These are phyloP conservation scores for Calonectria montana DNA, from an alignment of 2,329 filamentous ascomycete genomes.

Conservation along the genomic window DNA sequence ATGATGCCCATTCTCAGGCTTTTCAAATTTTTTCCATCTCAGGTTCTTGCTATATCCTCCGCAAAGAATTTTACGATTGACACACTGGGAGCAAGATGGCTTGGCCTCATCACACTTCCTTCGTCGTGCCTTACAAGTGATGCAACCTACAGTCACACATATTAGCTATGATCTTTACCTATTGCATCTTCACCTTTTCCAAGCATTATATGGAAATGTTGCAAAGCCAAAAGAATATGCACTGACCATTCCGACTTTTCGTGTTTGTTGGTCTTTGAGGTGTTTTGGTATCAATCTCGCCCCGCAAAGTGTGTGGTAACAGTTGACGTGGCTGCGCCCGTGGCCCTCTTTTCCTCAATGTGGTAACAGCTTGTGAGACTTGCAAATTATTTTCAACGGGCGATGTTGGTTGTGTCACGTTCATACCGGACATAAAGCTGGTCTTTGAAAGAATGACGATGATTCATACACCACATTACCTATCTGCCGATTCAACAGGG, in stretches of 20 bases:
- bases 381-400: neutral
- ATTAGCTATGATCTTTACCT: neutral
- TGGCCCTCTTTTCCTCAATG: neutral
- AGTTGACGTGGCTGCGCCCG: neutral
- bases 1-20: neutral
- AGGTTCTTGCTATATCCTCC: slow-evolving; percentile 24
- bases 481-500: neutral
- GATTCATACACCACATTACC: neutral
- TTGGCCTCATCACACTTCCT: slow-evolving; percentile 30
- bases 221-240: neutral
- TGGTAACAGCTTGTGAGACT: neutral
- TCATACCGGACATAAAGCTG: neutral
- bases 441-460: neutral
- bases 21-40: slow-evolving; percentile 22
- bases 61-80: slow-evolving; percentile 11
- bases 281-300: neutral
- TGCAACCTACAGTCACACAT: slow-evolving; percentile 11
- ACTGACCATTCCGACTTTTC: slow-evolving; percentile 29
- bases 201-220: neutral
- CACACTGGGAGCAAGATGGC: slow-evolving; percentile 25
- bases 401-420: neutral
- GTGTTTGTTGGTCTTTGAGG: slow-evolving; percentile 1
- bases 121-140: slow-evolving; percentile 24
- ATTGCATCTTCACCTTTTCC: neutral
- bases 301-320: neutral